Base-by-base conservation (phyloP, 1,284 basidiomycete species). In the Ganoderma multipileum region DNA sequence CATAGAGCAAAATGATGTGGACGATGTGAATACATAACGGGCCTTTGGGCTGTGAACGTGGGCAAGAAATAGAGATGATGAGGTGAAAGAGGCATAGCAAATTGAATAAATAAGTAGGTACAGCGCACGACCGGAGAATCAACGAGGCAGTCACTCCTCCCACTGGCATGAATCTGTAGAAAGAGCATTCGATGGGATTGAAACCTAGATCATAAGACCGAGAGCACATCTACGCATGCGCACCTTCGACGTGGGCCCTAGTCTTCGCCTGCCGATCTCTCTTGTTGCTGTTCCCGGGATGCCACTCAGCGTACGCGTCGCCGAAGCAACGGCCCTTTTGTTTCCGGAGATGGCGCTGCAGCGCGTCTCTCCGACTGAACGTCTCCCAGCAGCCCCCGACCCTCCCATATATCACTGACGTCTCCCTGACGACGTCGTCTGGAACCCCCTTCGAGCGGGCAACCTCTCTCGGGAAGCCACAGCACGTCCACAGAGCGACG, bases 301-400 rank as follows among this genome's bases (percentile, higher is more conserved):
- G 65, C 58, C 60, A 66, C 16, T 42, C 20, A 7, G 65, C 65
- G 33, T 58, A 42, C 64, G 64, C n/a, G 75, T 73, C 18, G 23
- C 83, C 83, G n/a, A 82, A 74, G 70, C 86, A 87, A 9, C 38
- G 64, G 39, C 81, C 81, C 30, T 83, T 83, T 11, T 71, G 68
- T 62, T 86, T 86, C 61, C 84, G 82, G 50, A 87, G 76, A 74
- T 90, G 88, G 41, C 88, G 82, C 73, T 84, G 85, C 68, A 89
- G 79, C 4, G 89, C 88, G 68, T 90, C 89, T 20, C 81, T 78
- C 62, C 89, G 81, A 68, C 86, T 87, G 75, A 90, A 89, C 23
- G 79, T 79, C 71, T 79, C 80, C 70, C 80, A 73, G 69, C 89
- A 90, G 0, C 86, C 87, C 14, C 87, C 87, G 38, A 54, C 59